A percentile compares a stretch with the other conserved stretches of the same genome.
These are phyloP conservation scores for Linaria vulgaris DNA, from an alignment of 257 asterid species.

Conservation along the genomic window DNA sequence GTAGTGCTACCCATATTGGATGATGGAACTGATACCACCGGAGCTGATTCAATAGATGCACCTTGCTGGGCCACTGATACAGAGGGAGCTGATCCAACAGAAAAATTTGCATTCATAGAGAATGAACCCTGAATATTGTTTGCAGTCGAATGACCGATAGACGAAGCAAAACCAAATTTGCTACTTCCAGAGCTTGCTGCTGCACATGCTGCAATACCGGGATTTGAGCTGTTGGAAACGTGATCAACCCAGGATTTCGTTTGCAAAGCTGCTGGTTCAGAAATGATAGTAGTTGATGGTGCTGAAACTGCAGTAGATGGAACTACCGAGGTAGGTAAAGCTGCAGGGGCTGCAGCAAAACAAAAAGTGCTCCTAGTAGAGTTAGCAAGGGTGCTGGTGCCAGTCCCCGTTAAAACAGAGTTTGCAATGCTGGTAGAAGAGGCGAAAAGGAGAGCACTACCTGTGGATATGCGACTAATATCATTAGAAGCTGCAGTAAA, in stretches of 20 bases:
- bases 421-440: constrained; percentile 36
- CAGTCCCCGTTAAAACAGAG: constrained; percentile 21
- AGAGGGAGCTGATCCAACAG: constrained; percentile 29
- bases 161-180: constrained; percentile 37
- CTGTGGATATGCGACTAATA: constrained; percentile 30
- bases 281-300: constrained; percentile 27
- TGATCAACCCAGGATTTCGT: constrained; percentile 29
- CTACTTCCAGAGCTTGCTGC: constrained; percentile 37
- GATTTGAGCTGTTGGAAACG: constrained; percentile 17
- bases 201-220: constrained; percentile 33
- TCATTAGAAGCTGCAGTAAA: constrained; percentile 30
- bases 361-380: constrained; percentile 35
- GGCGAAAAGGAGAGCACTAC: constrained; percentile 29
- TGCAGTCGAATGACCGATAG: constrained; percentile 11
- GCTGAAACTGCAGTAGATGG: constrained; percentile 32
- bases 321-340: constrained; percentile 31
- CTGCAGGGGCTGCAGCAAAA: constrained; percentile 33
- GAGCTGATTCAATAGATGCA: constrained; percentile 30
- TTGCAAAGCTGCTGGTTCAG: constrained; percentile 36
- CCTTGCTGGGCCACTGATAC: constrained; percentile 25
- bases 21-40: constrained; percentile 36
- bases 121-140: constrained; percentile 39
- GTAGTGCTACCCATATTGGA: constrained; percentile 19
- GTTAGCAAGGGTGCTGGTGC: constrained; percentile 28
- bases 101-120: constrained; percentile 32